Base-by-base conservation (phyloP, 2,329 filamentous ascomycete genomes). In the Paecilomyces sp. region DNA sequence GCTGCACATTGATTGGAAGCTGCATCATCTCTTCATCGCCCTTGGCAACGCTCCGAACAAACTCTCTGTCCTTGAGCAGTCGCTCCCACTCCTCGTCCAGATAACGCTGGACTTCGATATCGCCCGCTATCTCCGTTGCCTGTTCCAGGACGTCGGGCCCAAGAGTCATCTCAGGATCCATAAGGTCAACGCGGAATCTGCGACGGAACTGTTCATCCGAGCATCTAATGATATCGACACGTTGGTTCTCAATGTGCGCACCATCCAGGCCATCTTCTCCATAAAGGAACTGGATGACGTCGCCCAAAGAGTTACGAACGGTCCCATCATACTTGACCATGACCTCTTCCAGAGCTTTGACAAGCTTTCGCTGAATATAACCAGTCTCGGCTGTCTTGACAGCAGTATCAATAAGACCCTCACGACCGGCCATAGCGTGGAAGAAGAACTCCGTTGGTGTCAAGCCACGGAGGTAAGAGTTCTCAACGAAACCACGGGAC, bases 381-480 rank as follows among this genome's bases (percentile, higher is more conserved):
- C 94, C 94, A 60, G 95, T 99, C 77, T 99, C 95, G 22, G 94
- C 94, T 65, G 94, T 99, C 84, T 99, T 99, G 78, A 99, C 95
- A 66, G 94, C 94, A 57, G 94, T 99, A 83, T 99, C 94, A 68
- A 99, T 99, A 58, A 99, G 83, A 96, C 94, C 94, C 79, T 99
- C 94, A 81, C 94, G 88, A 91, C 94, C 94, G 82, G 94, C 94
- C 94, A 99, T 99, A 72, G 94, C 94, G 84, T 99, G 94, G 84
- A 99, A 99, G 81, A 97, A 99, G 79, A 99, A 99, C 68, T 99
- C 94, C 0, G 90, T 88, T 0, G 94, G 94, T 0, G 95, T 99
- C 61, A 99, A 80, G 59, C 94, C 94, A 81, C 94, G 90, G 12
- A 99, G 85, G 69, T 99, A 99, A 0, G 94, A 99, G 78, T 99